Evolutionary conservation across 495 filamentous ascomycete genomes (phyloP), one percentile per base, ranked within the genome.

Genomic region (Talaromyces stipitatus): DNA sequence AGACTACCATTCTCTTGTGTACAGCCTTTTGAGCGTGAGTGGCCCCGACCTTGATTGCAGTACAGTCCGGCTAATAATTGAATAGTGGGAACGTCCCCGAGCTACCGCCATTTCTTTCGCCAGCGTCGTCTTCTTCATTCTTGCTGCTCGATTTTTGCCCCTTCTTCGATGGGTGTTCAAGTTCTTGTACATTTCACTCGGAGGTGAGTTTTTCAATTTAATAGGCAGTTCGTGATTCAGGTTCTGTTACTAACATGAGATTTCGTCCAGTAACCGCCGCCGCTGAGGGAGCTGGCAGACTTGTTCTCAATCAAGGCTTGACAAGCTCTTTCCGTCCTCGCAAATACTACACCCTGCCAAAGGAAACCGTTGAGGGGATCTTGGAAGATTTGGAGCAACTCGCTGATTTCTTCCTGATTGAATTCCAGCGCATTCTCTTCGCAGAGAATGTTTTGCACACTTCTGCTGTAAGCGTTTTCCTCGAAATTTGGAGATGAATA

Each of bases 1-100:
- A 82, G 80, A 92, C 73, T 99, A 97, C 72, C 94, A 97, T 75
- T 96, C 91, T 30, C 83, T 97, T 75, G 92, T 97, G 77, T 89
- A 89, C 65, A 89, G 88, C 70, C 80, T 99, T 54, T 72, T 99
- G 58, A 86, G 83, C 75, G 82, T 85, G 68, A 71, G 82, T 76
- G 18, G 48, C 36, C n/a, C 29, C 36, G 57, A n/a, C 18, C 23
- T 62, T 32, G 53, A 10, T 18, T 55, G 8, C 30, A 48, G 33
- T 45, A 16, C 32, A 61, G 62, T 70, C 77, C 60, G 76, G 60
- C 59, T 33, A 53, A 56, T 55, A 30, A 53, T 10, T 53, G 24
- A 56, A 54, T 50, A 84, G 84, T 90, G 82, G 85, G 82, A 85
- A 66, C 83, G 82, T 67, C 82, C 80, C 47, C 77, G 91, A 68